Evolutionary conservation across 257 asterid genomes (phyloP).

Genomic region (Solanum sitiens): DNA sequence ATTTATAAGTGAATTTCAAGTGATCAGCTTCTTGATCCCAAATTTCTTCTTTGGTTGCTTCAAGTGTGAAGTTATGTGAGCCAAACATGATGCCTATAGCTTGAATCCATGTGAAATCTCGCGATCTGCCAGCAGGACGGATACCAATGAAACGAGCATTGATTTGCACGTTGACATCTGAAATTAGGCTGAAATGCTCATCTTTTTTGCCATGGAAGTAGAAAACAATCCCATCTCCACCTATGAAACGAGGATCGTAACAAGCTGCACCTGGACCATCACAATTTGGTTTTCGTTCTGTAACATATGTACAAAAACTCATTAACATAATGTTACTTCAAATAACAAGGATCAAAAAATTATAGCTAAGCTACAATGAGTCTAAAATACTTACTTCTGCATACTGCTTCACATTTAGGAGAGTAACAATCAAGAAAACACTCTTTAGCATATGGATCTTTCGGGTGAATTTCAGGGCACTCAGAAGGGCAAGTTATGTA

Average conservation of each 20-base stretch:
- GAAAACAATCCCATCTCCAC: slow-evolving; percentile 16
- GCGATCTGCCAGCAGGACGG: not conserved
- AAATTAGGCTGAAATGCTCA: slow-evolving; percentile 12
- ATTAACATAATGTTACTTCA: not conserved
- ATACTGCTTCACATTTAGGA: slow-evolving; percentile 12
- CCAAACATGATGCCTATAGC: slow-evolving; percentile 6
- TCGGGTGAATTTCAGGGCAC: slow-evolving; percentile 7
- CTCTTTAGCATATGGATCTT: slow-evolving; percentile 6
- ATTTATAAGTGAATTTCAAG: not conserved
- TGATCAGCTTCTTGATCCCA: slow-evolving; percentile 8
- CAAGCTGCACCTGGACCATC: slow-evolving; percentile 18
- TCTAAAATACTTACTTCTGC: slow-evolving; percentile 2
- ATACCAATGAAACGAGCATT: slow-evolving; percentile 12
- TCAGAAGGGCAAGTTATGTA: slow-evolving; percentile 1
- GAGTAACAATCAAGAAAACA: slow-evolving; percentile 18
- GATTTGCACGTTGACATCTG: slow-evolving; percentile 7
- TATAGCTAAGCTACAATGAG: not conserved
- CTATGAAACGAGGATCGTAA: slow-evolving; percentile 10
- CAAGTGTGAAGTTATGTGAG: slow-evolving; percentile 8
- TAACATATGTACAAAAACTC: not conserved
- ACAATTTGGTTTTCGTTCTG: slow-evolving; percentile 10
- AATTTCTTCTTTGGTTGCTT: slow-evolving; percentile 1
- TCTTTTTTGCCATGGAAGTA: slow-evolving; percentile 9
- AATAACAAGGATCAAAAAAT: too few species aligned
- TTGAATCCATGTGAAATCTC: slow-evolving; percentile 13